Percentiles rank a stretch among this genome's conserved stretches.
These are phyloP conservation scores for Xylariaceae sp. DNA, from an alignment of 2,329 filamentous ascomycete genomes.

Conservation along the genomic window DNA sequence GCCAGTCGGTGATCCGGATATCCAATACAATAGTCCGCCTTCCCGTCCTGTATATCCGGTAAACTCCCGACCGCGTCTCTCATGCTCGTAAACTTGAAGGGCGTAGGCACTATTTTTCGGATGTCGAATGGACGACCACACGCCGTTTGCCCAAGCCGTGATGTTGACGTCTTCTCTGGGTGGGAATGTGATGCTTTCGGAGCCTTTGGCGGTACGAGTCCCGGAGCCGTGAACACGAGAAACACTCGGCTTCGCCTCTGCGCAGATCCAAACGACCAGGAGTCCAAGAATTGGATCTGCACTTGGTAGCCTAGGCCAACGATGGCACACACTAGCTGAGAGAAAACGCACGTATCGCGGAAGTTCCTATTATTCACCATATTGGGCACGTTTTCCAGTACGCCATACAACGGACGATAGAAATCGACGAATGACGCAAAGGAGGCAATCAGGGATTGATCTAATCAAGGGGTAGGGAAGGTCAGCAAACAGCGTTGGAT, in stretches of 20 bases:
- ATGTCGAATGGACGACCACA: conserved; percentile 56
- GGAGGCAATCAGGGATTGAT: conserved; percentile 71
- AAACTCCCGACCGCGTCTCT: conserved; percentile 53
- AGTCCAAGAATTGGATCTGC: conserved; percentile 61
- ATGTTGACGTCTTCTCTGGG: conserved; percentile 31
- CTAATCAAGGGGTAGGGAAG: neutral
- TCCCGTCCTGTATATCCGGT: conserved; percentile 56
- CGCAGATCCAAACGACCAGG: conserved; percentile 61
- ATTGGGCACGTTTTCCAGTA: conserved; percentile 70
- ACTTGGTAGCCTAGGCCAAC: conserved; percentile 75
- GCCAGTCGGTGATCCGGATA: conserved; percentile 63
- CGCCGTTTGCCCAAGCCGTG: conserved; percentile 50
- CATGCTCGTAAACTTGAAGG: conserved; percentile 55
- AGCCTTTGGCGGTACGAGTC: conserved; percentile 47
- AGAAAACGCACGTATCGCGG: conserved; percentile 59
- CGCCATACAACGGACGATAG: conserved; percentile 66
- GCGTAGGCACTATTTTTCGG: conserved; percentile 45
- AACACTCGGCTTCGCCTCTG: conserved; percentile 66
- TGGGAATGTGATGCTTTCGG: conserved; percentile 61
- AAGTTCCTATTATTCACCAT: conserved; percentile 52
- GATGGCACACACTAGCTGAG: conserved; percentile 65
- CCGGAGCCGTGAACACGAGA: conserved; percentile 64
- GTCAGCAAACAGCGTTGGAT: neutral
- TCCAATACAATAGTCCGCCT: conserved; percentile 54
- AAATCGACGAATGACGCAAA: conserved; percentile 70